Base-by-base conservation (phyloP, 1,284 basidiomycete genomes). In the Puccinia novopanici region DNA sequence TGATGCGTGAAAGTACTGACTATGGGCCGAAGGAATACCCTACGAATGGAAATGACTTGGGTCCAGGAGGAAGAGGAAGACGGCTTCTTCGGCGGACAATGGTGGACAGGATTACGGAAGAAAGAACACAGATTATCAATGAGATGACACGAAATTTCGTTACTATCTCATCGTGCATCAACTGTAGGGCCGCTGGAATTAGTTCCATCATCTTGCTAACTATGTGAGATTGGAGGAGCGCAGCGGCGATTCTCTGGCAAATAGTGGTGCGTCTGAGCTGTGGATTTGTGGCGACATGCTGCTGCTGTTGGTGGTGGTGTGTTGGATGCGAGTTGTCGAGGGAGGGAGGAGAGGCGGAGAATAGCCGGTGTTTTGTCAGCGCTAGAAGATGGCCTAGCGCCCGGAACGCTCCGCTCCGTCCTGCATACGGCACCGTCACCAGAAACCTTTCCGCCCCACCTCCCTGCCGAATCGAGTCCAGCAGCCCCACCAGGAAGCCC, bases 11-110 rank as follows among this genome's bases (percentile, higher is more conserved):
- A 54, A 73, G 19, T 55, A 67, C 75, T 70, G 27, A 78, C 75
- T 70, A 70, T 24, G 61, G 34, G 52, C 75, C 75, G 40, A 78
- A 78, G n/a, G 50, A 54, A 78, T 78, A 78, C n/a, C 75, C 75
- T 40, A 78, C 24, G 65, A 67, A 78, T 37, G 75, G 75, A 27
- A 57, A 50, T 12, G 75, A 68, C 27, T 54, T 55, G 34, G 75
- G 75, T 10, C 75, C 75, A 54, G 75, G 75, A 59, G 75, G 75
- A n/a, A 78, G 63, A 55, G 75, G 63, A 65, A 70, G 61, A 19
- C 27, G 54, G 17, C 65, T 27, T 67, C 65, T 70, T 12, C 70
- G 48, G n/a, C 52, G 70, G 24, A 52, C 34, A 17, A 73, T 73
- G 17, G 50, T 55, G 22, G 70, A 73, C n/a, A 73, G n/a, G 34